Percentiles rank a stretch among this genome's conserved stretches.
These are phyloP conservation scores for Madurella mycetomatis DNA, from an alignment of 2,329 filamentous ascomycete genomes.

Conservation along the genomic window DNA sequence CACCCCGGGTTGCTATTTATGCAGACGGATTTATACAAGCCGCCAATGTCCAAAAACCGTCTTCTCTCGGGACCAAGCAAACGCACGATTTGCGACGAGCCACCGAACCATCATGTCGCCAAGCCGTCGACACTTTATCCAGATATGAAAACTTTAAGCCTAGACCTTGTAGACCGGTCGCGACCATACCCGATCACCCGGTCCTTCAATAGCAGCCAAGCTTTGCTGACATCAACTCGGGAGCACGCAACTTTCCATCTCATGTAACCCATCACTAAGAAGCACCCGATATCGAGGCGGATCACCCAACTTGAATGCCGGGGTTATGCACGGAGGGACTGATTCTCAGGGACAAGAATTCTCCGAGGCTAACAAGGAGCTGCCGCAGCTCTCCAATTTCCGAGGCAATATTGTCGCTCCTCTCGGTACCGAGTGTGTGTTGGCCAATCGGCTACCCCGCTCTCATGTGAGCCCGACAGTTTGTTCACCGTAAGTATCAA, in stretches of 20 bases:
- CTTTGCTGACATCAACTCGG: not conserved
- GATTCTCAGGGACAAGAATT: not conserved
- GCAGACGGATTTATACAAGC: too few species aligned
- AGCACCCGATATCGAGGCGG: too few species aligned
- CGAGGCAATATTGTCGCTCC: not conserved
- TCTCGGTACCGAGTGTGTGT: not conserved
- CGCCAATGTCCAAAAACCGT: too few species aligned
- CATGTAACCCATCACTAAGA: too few species aligned
- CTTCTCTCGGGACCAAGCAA: too few species aligned
- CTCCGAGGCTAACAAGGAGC: not conserved
- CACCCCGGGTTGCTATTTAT: too few species aligned
- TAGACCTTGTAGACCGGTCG: constrained; percentile 1
- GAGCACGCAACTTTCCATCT: too few species aligned
- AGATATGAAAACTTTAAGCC: constrained; percentile 10
- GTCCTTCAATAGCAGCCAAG: not conserved
- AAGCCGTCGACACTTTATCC: constrained; percentile 19
- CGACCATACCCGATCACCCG: not conserved
- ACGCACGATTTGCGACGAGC: not conserved
- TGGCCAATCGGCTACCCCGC: not conserved
- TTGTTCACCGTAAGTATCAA: not conserved
- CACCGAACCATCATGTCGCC: constrained; percentile 8
- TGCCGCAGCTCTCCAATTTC: not conserved
- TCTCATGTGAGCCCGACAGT: not conserved
- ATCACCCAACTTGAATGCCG: too few species aligned
- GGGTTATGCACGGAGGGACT: too few species aligned